Conservation (phyloP, 208 protist genomes). For the Acanthamoeba castellanii region DNA sequence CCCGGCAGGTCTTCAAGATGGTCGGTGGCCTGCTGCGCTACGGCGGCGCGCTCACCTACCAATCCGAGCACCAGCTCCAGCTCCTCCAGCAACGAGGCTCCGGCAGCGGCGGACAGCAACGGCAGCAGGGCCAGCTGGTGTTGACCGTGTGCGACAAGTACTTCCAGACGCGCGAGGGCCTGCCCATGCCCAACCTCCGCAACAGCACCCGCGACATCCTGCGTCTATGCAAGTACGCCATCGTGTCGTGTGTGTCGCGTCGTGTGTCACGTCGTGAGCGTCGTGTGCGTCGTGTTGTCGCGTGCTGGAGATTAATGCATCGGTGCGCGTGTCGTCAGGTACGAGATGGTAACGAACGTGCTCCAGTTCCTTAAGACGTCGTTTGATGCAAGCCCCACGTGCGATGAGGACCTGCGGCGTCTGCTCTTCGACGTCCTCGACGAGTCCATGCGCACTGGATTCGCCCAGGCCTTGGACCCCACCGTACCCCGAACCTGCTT, state of each 20-base stretch:
- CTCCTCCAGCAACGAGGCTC: background rate
- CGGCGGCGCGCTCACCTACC: constrained; percentile 8
- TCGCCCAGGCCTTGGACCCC: background rate
- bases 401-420: background rate
- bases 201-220: background rate
- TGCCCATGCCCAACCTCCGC: background rate
- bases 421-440: background rate
- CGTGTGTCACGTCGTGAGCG: no score
- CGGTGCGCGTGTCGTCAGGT: background rate
- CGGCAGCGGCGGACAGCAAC: background rate
- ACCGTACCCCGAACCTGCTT: background rate
- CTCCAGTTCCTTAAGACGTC: background rate
- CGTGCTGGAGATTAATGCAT: no score
- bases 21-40: constrained; percentile 25
- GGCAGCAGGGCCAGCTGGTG: background rate
- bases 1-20: constrained; percentile 49
- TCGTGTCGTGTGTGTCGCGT: no score
- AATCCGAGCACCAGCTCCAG: background rate
- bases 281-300: background rate
- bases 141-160: background rate
- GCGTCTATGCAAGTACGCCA: background rate
- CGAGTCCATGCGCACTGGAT: background rate
- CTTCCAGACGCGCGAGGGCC: background rate
- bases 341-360: background rate
- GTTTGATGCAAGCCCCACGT: background rate